Evolutionary conservation across 1,139 yeast genomes (phyloP), one percentile per base, ranked within the genome.

Genomic region (Magnusiomyces clavatus): DNA sequence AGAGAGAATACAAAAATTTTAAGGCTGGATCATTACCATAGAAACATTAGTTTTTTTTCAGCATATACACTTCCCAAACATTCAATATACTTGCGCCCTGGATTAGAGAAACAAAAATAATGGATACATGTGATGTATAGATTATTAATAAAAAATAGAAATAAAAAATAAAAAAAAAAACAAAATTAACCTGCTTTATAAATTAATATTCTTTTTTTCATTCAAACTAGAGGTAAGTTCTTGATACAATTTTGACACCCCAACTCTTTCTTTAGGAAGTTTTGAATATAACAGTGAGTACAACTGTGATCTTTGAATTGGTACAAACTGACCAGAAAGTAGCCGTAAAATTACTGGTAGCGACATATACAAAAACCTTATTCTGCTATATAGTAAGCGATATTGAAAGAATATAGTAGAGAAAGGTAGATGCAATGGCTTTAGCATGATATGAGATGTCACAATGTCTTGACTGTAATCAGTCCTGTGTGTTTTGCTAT

Each of bases 251-350:
- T 45, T 45, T 13, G 36, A 12, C 14, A 37, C 41, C 11, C 42
- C 47, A 8, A 69, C 60, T 3, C 77, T 69, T 36, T 63, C 60
- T 13, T 65, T 64, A 2, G 83, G 83, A 40, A 79, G 64, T 58
- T 76, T 72, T 6, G 80, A 75, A 59, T 78, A 78, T 37, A 79
- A 61, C 5, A 77, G 62, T 37, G 70, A 69, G 57, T 79, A 79
- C 12, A 79, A 63, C 53, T 73, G 70, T 49, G 69, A 67, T 53
- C 82, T 64, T 54, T 75, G 73, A 39, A 78, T 71, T 10, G 73
- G 70, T 19, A 80, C 74, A 41, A 77, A 72, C 46, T 64, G 65
- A 1, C 84, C 84, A 1, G 69, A 61, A 2, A 76, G 49, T 6
- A 78, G 64, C 11, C 72, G 68, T 38, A 61, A 60, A 2, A 77